Base-by-base conservation (phyloP, 1,139 yeast species). In the Oligophagozyma castellii region DNA sequence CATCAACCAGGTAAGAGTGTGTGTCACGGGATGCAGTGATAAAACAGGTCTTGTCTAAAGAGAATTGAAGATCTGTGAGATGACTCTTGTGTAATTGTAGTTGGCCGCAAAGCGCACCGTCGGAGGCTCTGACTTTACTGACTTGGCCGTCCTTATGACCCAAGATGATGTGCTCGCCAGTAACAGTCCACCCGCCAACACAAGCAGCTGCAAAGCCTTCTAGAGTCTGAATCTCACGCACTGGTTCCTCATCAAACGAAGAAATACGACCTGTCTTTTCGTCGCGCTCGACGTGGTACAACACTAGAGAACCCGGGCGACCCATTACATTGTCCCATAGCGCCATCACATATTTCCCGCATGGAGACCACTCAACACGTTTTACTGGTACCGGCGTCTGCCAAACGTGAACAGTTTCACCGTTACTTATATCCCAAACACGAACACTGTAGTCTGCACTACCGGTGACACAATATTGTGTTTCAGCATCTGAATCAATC, bases 291-390 rank as follows among this genome's bases (percentile, higher is more conserved):
- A 89, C 56, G 34, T 73, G 67, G 54, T 65, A 83, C 18, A 86
- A 65, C 35, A 71, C 60, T 36, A 89, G 69, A 28, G 84, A 68
- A 55, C 96, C 95, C 35, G 65, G 67, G 54, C 73, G 73, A 29
- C 94, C 93, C 95, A 89, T 84, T 43, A 83, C 93, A 53, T 80
- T 84, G 55, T 86, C 96, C 29, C 93, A 75, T 27, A 89, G 74
- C 14, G 80, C 79, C 46, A 86, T 65, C 34, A 86, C 61, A 51
- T 65, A 66, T 36, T 63, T 61, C 41, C 78, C 77, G 46, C 74
- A 74, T 32, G 89, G 83, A 19, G 81, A 70, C 48, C 89, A 80
- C 46, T 83, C 86, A 32, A 84, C 94, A 55, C 89, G 70, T 63
- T 92, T 79, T 31, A 81, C 92, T 19, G 96, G 93, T 24, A 95